These are phyloP conservation scores for Tricholoma sp. DNA, from an alignment of 768 basidiomycete genomes.

Conservation along the genomic window DNA sequence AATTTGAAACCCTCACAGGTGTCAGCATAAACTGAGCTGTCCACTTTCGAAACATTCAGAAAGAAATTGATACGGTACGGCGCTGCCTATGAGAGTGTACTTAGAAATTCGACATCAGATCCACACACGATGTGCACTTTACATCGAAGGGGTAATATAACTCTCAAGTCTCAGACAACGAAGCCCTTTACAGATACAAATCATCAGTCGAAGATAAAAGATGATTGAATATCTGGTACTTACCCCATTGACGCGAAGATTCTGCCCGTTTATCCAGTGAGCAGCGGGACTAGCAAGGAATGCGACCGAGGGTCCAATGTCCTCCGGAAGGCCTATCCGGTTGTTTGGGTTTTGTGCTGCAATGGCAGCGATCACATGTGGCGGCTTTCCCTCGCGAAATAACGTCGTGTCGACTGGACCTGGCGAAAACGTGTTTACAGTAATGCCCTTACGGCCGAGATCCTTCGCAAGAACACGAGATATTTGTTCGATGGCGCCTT, in stretches of 20 bases:
- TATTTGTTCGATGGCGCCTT: conserved; percentile 56
- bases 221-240: conserved; percentile 13
- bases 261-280: conserved; percentile 56
- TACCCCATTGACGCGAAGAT: conserved; percentile 53
- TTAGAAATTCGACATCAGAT: no score
- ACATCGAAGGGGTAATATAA: no score
- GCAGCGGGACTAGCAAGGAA: conserved; percentile 50
- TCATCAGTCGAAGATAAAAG: not conserved
- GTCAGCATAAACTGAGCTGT: no score
- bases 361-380: conserved; percentile 39
- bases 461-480: conserved; percentile 55
- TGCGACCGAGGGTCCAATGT: conserved; percentile 48
- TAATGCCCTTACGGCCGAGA: conserved; percentile 46
- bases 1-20: no score
- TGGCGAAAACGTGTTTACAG: conserved; percentile 53
- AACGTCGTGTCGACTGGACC: conserved; percentile 52
- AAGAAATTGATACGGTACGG: no score
- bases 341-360: conserved; percentile 41
- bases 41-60: no score
- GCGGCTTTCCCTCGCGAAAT: conserved; percentile 51
- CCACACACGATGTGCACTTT: no score
- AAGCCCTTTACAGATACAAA: not conserved
- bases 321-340: conserved; percentile 44
- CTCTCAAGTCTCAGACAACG: not conserved
- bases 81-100: no score